These are phyloP conservation scores for Puccinia novopanici DNA, from an alignment of 1,284 basidiomycete genomes.

Conservation along the genomic window DNA sequence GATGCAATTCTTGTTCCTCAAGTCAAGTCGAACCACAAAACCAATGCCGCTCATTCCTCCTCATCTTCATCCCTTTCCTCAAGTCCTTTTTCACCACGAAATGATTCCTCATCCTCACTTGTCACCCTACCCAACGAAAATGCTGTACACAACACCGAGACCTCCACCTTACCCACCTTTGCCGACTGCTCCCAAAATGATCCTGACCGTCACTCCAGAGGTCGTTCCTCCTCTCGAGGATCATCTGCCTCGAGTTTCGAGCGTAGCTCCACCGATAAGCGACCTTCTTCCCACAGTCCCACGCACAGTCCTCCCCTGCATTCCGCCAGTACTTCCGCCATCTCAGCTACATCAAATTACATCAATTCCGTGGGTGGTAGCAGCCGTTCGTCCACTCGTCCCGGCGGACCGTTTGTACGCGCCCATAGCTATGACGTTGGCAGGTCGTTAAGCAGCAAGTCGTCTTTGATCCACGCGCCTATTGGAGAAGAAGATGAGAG, in stretches of 20 bases:
- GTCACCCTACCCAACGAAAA: conserved; percentile 16
- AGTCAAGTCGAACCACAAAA: conserved; percentile 39
- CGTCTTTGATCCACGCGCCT: conserved; percentile 22
- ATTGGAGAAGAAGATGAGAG: conserved; percentile 44
- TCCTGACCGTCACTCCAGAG: conserved; percentile 32
- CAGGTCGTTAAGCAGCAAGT: conserved; percentile 11
- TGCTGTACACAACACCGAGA: background rate
- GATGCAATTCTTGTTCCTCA: conserved; percentile 48
- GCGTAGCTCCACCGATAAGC: conserved; percentile 37
- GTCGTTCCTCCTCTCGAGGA: conserved; percentile 48
- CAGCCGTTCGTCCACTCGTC: conserved; percentile 15
- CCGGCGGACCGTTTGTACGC: background rate
- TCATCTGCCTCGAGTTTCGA: conserved; percentile 49
- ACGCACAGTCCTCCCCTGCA: conserved; percentile 38
- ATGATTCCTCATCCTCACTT: conserved; percentile 40
- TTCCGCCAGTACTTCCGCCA: background rate
- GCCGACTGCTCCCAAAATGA: conserved; percentile 7
- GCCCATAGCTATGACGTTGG: conserved; percentile 23
- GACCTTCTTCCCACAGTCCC: conserved; percentile 44
- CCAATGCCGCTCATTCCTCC: conserved; percentile 18
- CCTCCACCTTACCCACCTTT: background rate
- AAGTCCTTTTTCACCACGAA: conserved; percentile 40
- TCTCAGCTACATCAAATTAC: background rate
- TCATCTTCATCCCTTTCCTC: conserved; percentile 46
- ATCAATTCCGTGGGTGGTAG: background rate